Evolutionary conservation across 75 land plant genomes (phyloP).

Genomic region (Cunninghamia lanceolata): DNA sequence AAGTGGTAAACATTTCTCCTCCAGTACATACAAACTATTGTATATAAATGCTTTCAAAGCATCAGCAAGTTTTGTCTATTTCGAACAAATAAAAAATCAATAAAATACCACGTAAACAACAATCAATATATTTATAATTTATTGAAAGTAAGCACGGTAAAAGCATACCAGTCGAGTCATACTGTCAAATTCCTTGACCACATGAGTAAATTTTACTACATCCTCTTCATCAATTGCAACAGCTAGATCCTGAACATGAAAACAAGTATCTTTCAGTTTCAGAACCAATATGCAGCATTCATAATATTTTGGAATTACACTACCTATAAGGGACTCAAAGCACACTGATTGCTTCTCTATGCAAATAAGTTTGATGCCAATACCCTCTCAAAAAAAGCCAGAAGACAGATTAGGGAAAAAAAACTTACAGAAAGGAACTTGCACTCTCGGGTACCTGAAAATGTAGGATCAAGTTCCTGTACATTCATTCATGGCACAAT

Average conservation of each 20-base stretch:
- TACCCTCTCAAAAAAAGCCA: neutral
- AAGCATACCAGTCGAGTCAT: conserved; percentile 80
- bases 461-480: conserved; percentile 94
- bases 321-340: neutral
- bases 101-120: neutral
- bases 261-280: neutral
- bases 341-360: neutral
- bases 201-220: conserved; percentile 78
- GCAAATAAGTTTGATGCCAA: neutral
- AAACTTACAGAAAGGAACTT: conserved; percentile 67
- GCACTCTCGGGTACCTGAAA: conserved; percentile 84
- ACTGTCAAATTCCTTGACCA: conserved; percentile 86
- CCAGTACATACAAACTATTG: neutral
- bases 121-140: neutral
- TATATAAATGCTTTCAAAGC: neutral
- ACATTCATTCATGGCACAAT: conserved; percentile 11
- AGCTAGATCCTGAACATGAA: conserved; percentile 70
- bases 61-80: neutral
- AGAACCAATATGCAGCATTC: neutral
- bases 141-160: neutral
- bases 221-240: conserved; percentile 82
- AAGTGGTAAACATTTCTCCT: neutral
- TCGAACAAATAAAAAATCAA: neutral
- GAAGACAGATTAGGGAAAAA: neutral
- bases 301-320: neutral